phyloP scores from a whole-genome alignment of 306 rosid species.

The Prunus fruticosa region DNA sequence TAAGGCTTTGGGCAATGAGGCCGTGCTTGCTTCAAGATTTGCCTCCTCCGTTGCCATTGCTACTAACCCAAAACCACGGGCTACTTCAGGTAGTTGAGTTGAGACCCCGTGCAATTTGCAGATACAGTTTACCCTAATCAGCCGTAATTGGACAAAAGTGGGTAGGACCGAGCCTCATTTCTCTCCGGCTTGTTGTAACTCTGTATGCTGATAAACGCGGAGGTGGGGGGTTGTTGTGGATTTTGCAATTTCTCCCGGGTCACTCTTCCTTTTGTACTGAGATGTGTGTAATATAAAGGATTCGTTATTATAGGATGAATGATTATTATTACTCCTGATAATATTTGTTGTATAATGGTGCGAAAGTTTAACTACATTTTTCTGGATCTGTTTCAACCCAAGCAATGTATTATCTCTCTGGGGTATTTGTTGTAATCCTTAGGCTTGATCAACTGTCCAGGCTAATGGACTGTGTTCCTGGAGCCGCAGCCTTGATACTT shows the following conservation, averaged over 20 bases:
- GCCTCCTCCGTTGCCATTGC: slow-evolving; percentile 39
- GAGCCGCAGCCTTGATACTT: neutral
- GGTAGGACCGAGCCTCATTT: slow-evolving; percentile 10
- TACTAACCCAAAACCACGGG: slow-evolving; percentile 28
- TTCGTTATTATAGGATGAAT: slow-evolving; percentile 27
- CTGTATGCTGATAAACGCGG: slow-evolving; percentile 6
- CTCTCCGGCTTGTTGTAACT: slow-evolving; percentile 5
- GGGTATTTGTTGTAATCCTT: neutral
- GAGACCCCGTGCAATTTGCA: slow-evolving; percentile 18
- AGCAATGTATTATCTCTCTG: neutral
- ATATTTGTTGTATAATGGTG: slow-evolving; percentile 26
- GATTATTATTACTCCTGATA: slow-evolving; percentile 28
- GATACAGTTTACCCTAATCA: slow-evolving; percentile 8
- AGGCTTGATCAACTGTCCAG: neutral
- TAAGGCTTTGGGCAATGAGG: slow-evolving; percentile 48
- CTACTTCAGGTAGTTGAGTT: slow-evolving; percentile 34
- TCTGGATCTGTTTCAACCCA: slow-evolving; percentile 12
- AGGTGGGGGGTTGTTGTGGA: slow-evolving; percentile 22
- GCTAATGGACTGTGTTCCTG: neutral
- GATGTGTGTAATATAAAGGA: slow-evolving; percentile 42
- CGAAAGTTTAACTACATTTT: slow-evolving; percentile 13
- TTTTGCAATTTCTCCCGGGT: slow-evolving; percentile 25
- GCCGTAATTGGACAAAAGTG: slow-evolving; percentile 1
- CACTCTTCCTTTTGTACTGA: slow-evolving; percentile 18
- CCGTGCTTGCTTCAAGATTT: slow-evolving; percentile 43